Base-by-base conservation (phyloP, 1,139 yeast species). In the Yamadazyma mexicana region DNA sequence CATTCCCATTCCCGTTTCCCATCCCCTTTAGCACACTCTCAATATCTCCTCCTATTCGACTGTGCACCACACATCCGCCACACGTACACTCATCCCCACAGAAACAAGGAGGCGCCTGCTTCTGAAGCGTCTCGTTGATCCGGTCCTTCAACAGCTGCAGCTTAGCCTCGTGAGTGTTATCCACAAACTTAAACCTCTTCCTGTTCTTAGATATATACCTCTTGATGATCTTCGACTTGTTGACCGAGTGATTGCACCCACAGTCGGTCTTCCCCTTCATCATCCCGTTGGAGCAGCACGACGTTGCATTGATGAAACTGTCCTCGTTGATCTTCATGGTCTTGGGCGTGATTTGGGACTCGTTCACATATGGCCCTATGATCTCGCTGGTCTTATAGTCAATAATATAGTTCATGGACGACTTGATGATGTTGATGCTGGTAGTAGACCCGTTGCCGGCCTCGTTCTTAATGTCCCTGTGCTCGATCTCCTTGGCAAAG, bases 41-140 rank as follows among this genome's bases (percentile, higher is more conserved):
- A 8, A 30, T 15, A 12, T 30, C 33, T 16, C 15, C 16, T 3
- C 24, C 24, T 17, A 30, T 18, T 11, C 16, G 33, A 16, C 66
- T 66, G 53, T 77, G 83, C 0, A 65, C 73, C 20, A 61, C 53
- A 50, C 83, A 78, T 2, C 69, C 74, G 14, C 59, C 69, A 56
- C 83, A 78, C 4, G 55, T 38, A 55, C 83, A 78, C 20, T 60
- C 55, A 17, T 62, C 72, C 14, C 63, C 73, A 56, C 83, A 77
- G 26, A 64, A 52, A 53, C 83, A 77, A 0, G 77, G 59, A 0
- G 77, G 75, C 14, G 73, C 61, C 8, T 30, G 29, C 14, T 39
- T 77, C 55, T 27, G 68, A 61, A 26, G 64, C 56, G 24, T 59
- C 52, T 10, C 63, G 58, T 26, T 64, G 56, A 43, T 62, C 62